phyloP scores from a whole-genome alignment of 129 eudicot species.

The Scalesia atractyloides region DNA sequence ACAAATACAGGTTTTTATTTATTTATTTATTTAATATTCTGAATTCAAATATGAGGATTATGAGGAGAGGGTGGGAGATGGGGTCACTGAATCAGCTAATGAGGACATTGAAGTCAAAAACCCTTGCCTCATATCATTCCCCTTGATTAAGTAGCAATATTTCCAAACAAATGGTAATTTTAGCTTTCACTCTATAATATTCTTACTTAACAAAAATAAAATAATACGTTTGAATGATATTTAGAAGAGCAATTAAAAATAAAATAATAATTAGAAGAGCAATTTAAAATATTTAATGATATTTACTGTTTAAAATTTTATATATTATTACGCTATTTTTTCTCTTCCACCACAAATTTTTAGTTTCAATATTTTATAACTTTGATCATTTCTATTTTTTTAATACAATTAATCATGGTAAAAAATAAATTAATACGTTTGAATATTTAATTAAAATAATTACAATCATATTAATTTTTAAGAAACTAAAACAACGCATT shows the following conservation, averaged over 20 bases:
- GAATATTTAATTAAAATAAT: not conserved
- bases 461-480: not conserved
- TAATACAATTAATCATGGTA: not conserved
- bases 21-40: not conserved
- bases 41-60: not conserved
- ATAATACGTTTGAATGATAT: no score
- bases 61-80: constrained; percentile 32
- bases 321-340: no score
- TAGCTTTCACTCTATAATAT: not conserved
- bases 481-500: not conserved
- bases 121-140: constrained; percentile 11
- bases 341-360: no score
- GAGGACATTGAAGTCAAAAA: constrained; percentile 22
- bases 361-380: no score
- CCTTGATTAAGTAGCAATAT: not conserved
- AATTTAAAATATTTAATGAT: no score
- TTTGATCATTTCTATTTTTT: no score
- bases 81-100: constrained; percentile 38
- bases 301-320: no score
- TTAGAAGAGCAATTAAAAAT: not conserved
- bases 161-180: no score
- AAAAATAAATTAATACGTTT: not conserved
- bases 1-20: not conserved
- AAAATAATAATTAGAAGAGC: not conserved
- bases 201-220: not conserved